Base-by-base conservation (phyloP, 2,329 filamentous ascomycete species). In the Monilinia fructigena region DNA sequence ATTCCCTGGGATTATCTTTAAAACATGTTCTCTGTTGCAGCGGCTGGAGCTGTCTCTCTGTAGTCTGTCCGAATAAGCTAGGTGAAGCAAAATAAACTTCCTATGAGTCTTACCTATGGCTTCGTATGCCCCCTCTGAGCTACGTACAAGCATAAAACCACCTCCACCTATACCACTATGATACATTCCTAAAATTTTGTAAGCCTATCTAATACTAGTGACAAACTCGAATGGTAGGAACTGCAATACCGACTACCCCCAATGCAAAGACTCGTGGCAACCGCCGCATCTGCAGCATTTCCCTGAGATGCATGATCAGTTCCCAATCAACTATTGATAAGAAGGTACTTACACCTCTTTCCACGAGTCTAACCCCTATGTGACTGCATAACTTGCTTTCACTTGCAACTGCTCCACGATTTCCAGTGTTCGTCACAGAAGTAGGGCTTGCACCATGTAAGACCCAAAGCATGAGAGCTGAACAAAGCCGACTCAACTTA, bases 11-110 rank as follows among this genome's bases (percentile, higher is more conserved):
- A 70, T 95, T 89, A 65, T 87, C 86, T 67, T 85, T 82, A 77
- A 89, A 89, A 98, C 94, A 98, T 98, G 73, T 96, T 86, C 77
- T 93, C 82, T 70, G 83, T 88, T 0, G 93, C 91, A 0, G 91
- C 90, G 0, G 89, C 90, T 0, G 94, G 94, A 0, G 94, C 94
- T 0, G 89, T 87, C 77, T 98, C 94, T 56, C 94, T 84, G 75
- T 96, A 98, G 78, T 98, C 94, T 75, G 31, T 18, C 28, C 18
- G 14, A 11, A 14, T 50, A 70, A 59, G 47, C 28, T 8, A 35
- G 2, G 45, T 58, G 23, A 28, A 60, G 20, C 28, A n/a, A 48
- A 48, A 26, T 28, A 40, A 48, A 23, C 6, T 7, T 55, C 23
- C n/a, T 53, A 2, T 48, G 28, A 20, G 35, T 8, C 68, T 7